Evolutionary conservation across 2,329 filamentous ascomycete genomes (phyloP), one percentile per base, ranked within the genome.

Genomic region (Fusarium sp.): DNA sequence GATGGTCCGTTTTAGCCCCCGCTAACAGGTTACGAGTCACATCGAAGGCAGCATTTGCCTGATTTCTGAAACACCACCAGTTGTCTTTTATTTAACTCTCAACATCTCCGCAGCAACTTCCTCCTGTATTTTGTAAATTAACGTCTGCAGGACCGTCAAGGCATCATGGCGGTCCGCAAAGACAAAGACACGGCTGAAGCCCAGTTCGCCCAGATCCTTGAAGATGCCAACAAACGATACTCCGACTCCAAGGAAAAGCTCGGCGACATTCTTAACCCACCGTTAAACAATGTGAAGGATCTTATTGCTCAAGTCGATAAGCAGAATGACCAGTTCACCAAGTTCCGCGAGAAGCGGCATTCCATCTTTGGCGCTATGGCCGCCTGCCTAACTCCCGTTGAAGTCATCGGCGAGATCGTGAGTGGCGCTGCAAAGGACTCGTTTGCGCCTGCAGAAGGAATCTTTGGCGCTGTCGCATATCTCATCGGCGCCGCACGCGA

Each of bases 401-500:
- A 84, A 64, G 49, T 78, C 8, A 74, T 84, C 18, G 82, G 82
- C 2, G 77, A 79, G 28, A 74, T 81, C 12, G 74, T 79, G 18
- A 75, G 77, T 12, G 81, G 80, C 10, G 78, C 76, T 1, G 77
- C 79, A 3, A 70, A 75, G 15, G 78, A 81, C 9, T 76, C 75
- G 6, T 84, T 84, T 60, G 75, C 81, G 3, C 81, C 83, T 0
- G 77, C 80, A 5, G 76, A 81, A 46, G 74, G 76, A 28, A 80
- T 84, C 50, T 85, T 83, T 63, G 76, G 79, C 10, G 83, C 83
- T 10, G 81, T 82, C 3, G 70, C 78, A 16, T 81, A 83, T 55
- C 73, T 85, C 11, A 76, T 85, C 20, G 77, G 77, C 33, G 82
- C 83, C 11, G 84, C 83, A 3, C 79, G 79, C 21, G 79, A 83